These are phyloP conservation scores for Dothiorella sarmentorum DNA, from an alignment of 2,329 filamentous ascomycete species.

Conservation along the genomic window DNA sequence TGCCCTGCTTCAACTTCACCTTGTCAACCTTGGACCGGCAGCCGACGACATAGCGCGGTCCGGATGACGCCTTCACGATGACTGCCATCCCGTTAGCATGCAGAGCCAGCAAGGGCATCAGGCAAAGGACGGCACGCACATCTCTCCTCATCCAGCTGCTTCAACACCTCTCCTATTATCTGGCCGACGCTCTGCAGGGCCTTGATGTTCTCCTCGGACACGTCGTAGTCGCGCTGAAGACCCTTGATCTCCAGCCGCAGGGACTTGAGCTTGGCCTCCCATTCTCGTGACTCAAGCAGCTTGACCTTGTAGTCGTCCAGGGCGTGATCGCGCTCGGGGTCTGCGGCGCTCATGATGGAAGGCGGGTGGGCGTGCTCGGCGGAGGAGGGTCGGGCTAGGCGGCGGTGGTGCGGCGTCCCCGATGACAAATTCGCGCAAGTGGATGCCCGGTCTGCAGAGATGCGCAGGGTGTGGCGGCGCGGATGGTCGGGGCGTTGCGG, in stretches of 20 bases:
- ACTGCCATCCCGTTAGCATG: conserved; percentile 53
- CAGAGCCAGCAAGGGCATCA: not conserved
- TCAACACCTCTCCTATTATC: conserved; percentile 98
- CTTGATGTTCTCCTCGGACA: conserved; percentile 99
- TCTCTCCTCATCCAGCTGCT: conserved; percentile 97
- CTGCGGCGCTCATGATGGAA: conserved; percentile 36
- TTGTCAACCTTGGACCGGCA: conserved; percentile 99
- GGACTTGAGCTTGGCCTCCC: conserved; percentile 95
- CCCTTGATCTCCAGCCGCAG: conserved; percentile 95
- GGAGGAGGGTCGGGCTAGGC: not conserved
- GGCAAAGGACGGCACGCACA: conserved; percentile 59
- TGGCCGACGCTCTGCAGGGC: conserved; percentile 97
- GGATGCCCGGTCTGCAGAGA: not conserved
- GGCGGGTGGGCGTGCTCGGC: not conserved
- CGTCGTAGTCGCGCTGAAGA: conserved; percentile 89
- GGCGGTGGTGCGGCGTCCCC: not conserved
- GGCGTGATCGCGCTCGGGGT: conserved; percentile 51
- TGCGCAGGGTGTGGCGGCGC: not conserved
- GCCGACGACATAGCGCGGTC: conserved; percentile 94
- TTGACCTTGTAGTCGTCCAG: conserved; percentile 53
- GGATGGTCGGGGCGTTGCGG: not conserved
- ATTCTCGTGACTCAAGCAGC: conserved; percentile 88
- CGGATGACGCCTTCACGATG: conserved; percentile 97
- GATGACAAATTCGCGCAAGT: conserved; percentile 14
- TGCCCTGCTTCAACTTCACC: conserved; percentile 94